Percentiles rank a stretch among this genome's conserved stretches.
phyloP scores from a whole-genome alignment of 495 filamentous ascomycete species.

The Neurospora sp. region DNA sequence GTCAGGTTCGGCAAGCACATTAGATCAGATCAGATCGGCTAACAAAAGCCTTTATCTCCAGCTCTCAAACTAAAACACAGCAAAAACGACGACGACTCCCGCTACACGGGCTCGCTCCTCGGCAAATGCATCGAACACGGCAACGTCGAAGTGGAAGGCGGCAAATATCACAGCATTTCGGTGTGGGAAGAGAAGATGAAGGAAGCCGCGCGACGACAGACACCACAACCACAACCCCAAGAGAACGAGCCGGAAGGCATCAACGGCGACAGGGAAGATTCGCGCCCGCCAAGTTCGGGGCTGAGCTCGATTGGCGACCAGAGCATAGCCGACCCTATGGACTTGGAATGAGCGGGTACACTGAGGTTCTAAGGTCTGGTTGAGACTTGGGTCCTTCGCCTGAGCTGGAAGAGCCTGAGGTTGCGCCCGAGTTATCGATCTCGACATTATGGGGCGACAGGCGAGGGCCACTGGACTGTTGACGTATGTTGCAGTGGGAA shows the following conservation, averaged over 20 bases:
- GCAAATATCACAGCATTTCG: constrained; percentile 50
- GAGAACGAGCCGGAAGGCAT: neutral
- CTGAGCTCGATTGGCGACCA: constrained; percentile 41
- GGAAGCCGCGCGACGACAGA: constrained; percentile 13
- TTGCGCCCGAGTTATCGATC: neutral
- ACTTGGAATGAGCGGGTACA: constrained; percentile 5
- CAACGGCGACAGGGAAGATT: constrained; percentile 18
- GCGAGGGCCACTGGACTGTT: neutral
- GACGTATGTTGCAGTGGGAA: neutral
- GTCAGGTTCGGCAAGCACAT: too few species aligned
- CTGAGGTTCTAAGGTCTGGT: constrained; percentile 5
- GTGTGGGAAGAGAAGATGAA: constrained; percentile 47
- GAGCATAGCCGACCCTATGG: constrained; percentile 32
- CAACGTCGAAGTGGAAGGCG: constrained; percentile 61
- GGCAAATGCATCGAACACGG: constrained; percentile 59
- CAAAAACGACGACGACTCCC: constrained; percentile 66
- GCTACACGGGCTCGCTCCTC: constrained; percentile 69
- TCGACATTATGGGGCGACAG: neutral
- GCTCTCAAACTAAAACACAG: constrained; percentile 76
- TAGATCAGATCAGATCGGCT: neutral
- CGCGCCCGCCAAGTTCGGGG: constrained; percentile 37
- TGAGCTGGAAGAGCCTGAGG: neutral
- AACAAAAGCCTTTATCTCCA: constrained; percentile 2
- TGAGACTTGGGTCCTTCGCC: neutral
- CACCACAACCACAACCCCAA: constrained; percentile 8